Evolutionary conservation across 768 basidiomycete species (phyloP).

Genomic region (Podaxis rugospora): DNA sequence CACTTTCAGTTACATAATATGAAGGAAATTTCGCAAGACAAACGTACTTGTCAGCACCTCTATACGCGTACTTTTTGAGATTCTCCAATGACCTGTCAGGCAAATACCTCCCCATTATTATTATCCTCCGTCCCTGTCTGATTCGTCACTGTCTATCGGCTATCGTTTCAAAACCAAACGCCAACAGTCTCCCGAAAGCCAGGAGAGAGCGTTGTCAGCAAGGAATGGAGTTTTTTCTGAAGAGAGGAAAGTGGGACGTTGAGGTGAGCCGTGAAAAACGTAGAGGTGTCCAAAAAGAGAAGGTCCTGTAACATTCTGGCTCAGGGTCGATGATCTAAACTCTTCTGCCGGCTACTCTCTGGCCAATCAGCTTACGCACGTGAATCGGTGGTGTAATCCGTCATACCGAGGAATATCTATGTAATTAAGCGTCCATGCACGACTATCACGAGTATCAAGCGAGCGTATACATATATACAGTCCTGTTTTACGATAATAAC

Average conservation of each 20-base stretch:
- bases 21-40: not conserved
- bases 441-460: not conserved
- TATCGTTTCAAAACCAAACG: not conserved
- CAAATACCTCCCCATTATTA: conserved; percentile 2
- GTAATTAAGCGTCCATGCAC: not conserved
- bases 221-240: not conserved
- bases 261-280: not conserved
- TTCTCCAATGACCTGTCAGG: conserved; percentile 45
- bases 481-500: not conserved
- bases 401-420: not conserved
- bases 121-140: not conserved
- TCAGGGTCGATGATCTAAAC: not conserved
- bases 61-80: conserved; percentile 75
- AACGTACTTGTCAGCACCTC: conserved; percentile 73
- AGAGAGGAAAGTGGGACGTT: not conserved
- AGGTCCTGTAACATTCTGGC: not conserved
- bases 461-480: not conserved
- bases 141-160: not conserved
- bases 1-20: conserved; percentile 3
- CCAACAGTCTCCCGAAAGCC: not conserved
- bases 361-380: not conserved
- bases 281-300: not conserved
- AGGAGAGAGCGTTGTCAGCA: not conserved
- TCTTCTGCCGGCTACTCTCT: not conserved
- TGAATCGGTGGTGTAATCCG: not conserved